phyloP scores from a whole-genome alignment of 164 flowering plant species.

The Paratinospora sagittata region DNA sequence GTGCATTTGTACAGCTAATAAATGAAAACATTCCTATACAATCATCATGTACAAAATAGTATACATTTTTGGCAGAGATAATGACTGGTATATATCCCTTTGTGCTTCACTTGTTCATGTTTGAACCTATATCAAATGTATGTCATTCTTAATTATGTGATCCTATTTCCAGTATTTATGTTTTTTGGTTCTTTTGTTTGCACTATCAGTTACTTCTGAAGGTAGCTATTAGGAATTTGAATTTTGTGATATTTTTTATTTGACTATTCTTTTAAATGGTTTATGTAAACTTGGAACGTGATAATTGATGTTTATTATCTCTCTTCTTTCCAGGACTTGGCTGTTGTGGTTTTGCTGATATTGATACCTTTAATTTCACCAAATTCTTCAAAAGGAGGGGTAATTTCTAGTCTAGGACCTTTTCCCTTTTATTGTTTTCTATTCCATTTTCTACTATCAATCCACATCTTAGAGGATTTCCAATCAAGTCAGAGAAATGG shows the following conservation, averaged over 20 bases:
- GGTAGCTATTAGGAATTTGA: not conserved
- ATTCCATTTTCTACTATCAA: not conserved
- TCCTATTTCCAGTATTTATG: not conserved
- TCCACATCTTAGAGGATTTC: not conserved
- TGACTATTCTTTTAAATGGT: not conserved
- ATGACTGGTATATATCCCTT: no score
- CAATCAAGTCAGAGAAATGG: not conserved
- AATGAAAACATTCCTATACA: no score
- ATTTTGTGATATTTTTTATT: not conserved
- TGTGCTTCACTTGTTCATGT: no score
- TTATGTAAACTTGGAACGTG: not conserved
- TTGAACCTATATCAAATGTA: no score
- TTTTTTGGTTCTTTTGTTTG: not conserved
- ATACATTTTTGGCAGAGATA: no score
- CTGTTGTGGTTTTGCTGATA: constrained; percentile 96
- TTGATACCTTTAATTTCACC: constrained; percentile 98
- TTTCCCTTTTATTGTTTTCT: not conserved
- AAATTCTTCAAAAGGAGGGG: constrained; percentile 99
- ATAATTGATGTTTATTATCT: not conserved
- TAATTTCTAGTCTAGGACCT: constrained; percentile 23
- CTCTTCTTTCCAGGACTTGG: constrained; percentile 75
- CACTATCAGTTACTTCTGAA: not conserved
- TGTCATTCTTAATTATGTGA: not conserved
- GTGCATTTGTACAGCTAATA: no score
- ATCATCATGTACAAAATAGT: no score